Percentiles rank a stretch among this genome's conserved stretches.
phyloP scores from a whole-genome alignment of 768 basidiomycete species.

The Candolleomyces eurysporus region DNA sequence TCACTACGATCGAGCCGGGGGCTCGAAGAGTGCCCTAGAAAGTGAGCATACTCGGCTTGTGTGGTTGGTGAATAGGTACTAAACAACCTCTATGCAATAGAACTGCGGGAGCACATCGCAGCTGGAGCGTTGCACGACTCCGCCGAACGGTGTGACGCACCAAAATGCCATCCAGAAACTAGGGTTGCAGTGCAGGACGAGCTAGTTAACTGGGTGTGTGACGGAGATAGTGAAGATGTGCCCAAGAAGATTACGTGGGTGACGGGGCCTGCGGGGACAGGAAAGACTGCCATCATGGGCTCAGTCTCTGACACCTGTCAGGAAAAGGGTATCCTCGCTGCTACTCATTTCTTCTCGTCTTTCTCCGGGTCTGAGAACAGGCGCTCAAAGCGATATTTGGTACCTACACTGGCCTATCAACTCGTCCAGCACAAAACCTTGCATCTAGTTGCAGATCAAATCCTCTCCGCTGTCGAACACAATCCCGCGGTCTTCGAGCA shows the following conservation, averaged over 20 bases:
- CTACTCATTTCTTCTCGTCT: slow-evolving; percentile 7
- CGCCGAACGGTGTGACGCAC: background rate
- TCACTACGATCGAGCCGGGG: no score
- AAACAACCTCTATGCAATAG: no score
- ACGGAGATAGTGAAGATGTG: background rate
- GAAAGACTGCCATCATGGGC: slow-evolving; percentile 7
- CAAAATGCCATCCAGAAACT: background rate
- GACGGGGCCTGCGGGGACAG: slow-evolving; percentile 4
- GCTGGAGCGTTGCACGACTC: slow-evolving; percentile 7
- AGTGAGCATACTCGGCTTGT: no score
- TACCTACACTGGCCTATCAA: background rate
- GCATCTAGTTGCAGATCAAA: background rate
- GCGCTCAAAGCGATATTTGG: background rate
- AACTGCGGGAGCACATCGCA: background rate
- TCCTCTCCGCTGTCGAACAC: background rate
- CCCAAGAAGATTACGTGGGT: background rate
- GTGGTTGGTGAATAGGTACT: no score
- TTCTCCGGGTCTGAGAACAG: background rate
- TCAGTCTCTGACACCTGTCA: slow-evolving; percentile 2
- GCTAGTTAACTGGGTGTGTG: background rate
- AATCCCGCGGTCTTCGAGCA: background rate
- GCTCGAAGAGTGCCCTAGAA: no score
- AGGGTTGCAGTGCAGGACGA: slow-evolving; percentile 1
- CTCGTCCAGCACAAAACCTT: background rate
- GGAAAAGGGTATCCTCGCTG: background rate